Evolutionary conservation across 768 basidiomycete genomes (phyloP).

Genomic region (Auricularia heimuer): DNA sequence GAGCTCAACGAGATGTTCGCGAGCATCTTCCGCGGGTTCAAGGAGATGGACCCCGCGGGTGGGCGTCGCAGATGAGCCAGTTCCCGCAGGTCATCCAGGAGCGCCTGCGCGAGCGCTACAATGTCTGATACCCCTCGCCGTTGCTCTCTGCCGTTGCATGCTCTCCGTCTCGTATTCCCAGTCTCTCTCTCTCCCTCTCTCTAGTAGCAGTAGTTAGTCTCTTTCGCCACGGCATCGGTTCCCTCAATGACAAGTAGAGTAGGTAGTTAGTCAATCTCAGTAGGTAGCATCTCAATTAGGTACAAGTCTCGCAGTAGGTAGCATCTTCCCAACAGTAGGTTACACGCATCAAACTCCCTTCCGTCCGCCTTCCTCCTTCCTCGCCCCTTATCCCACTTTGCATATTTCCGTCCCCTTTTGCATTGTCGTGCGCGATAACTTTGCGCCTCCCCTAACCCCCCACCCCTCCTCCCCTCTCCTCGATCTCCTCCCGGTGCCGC

Average conservation of each 20-base stretch:
- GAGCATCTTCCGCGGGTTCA: conserved; percentile 77
- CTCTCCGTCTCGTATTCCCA: conserved; percentile 1
- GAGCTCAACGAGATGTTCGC: conserved; percentile 94
- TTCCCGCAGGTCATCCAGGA: conserved; percentile 89
- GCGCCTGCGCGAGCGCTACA: conserved; percentile 77
- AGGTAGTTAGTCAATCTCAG: conserved; percentile 3
- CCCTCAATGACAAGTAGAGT: conserved; percentile 3
- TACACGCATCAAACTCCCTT: background rate
- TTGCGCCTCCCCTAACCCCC: background rate
- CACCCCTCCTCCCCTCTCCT: background rate
- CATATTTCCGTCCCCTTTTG: background rate
- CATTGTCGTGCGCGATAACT: background rate
- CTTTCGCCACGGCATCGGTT: conserved; percentile 2
- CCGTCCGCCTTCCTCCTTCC: background rate
- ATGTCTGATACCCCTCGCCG: conserved; percentile 44
- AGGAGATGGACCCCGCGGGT: conserved; percentile 74
- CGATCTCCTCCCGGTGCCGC: background rate
- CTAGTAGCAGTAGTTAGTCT: conserved; percentile 1
- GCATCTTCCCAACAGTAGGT: conserved; percentile 6
- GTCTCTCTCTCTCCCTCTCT: background rate
- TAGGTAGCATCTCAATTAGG: background rate
- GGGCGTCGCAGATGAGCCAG: conserved; percentile 70
- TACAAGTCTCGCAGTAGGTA: conserved; percentile 4
- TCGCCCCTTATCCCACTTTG: background rate
- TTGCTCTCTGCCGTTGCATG: background rate